These are phyloP conservation scores for Hirsutella minnesotensis DNA, from an alignment of 2,329 filamentous ascomycete species.

Conservation along the genomic window DNA sequence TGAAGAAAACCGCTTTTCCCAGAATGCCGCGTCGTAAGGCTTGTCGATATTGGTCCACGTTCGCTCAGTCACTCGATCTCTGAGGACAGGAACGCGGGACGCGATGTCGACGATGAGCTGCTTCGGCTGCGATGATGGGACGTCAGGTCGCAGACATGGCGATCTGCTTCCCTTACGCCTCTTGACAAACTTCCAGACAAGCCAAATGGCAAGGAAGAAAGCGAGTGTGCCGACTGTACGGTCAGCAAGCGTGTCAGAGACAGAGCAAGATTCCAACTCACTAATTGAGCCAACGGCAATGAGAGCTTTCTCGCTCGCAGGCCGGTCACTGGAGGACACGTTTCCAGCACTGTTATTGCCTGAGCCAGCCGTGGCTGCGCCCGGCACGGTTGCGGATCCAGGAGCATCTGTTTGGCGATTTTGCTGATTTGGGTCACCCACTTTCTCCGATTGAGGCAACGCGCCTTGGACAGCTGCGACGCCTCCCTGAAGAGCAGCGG, in stretches of 20 bases:
- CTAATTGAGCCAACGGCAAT: conserved; percentile 10
- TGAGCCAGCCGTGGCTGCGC: background rate
- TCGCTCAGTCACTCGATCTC: conserved; percentile 18
- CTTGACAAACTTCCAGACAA: conserved; percentile 25
- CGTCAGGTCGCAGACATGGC: conserved; percentile 16
- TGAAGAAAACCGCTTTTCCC: conserved; percentile 5
- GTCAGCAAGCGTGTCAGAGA: background rate
- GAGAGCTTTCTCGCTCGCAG: conserved; percentile 8
- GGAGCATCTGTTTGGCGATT: too few species aligned
- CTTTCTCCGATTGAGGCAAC: too few species aligned
- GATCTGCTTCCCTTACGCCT: conserved; percentile 16
- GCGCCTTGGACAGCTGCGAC: too few species aligned
- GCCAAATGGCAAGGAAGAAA: conserved; percentile 31
- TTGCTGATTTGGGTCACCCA: too few species aligned
- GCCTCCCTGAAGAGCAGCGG: too few species aligned
- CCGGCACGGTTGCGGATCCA: background rate
- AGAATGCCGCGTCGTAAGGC: conserved; percentile 10
- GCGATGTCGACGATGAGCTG: conserved; percentile 8
- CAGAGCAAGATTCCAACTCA: conserved; percentile 3
- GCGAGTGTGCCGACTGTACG: conserved; percentile 28
- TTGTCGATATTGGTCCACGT: conserved; percentile 22
- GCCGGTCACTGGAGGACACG: background rate
- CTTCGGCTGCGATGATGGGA: conserved; percentile 1
- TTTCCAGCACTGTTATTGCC: background rate
- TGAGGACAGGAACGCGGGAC: conserved; percentile 22